phyloP scores from a whole-genome alignment of 2,329 filamentous ascomycete genomes.

The Fusarium protoensiforme region DNA sequence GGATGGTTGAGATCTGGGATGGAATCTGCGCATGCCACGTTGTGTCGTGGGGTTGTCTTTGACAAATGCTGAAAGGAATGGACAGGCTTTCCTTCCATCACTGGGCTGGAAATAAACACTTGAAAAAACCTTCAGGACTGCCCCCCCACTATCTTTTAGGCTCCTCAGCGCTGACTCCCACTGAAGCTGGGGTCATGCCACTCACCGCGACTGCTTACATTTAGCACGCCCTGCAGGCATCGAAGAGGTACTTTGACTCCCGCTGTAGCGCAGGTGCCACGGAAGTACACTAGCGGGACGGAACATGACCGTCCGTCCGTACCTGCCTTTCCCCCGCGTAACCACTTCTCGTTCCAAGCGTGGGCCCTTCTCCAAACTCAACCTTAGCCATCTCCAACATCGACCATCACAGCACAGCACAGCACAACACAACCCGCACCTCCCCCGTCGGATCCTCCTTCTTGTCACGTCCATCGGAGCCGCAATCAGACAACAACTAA shows the following conservation, averaged over 20 bases:
- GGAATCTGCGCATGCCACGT: neutral
- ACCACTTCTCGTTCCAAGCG: neutral
- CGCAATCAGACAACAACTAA: constrained; percentile 19
- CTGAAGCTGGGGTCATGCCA: constrained; percentile 2
- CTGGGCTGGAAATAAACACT: neutral
- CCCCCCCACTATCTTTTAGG: neutral
- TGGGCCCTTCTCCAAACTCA: constrained; percentile 25
- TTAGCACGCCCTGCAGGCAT: neutral
- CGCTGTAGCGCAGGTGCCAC: neutral
- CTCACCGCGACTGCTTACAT: neutral
- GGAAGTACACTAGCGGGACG: constrained; percentile 16
- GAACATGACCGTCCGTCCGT: constrained; percentile 19
- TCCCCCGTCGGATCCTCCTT: neutral
- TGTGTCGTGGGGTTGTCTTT: neutral
- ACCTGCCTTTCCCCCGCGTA: constrained; percentile 2
- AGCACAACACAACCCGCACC: neutral
- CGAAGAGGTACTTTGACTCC: constrained; percentile 1
- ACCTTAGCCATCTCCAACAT: constrained; percentile 25
- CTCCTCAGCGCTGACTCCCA: neutral
- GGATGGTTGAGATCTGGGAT: neutral
- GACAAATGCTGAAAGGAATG: neutral
- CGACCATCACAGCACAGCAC: neutral
- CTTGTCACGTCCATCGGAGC: constrained; percentile 14
- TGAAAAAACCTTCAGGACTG: neutral
- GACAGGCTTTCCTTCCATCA: neutral